Conservation (phyloP, 2,329 filamentous ascomycete genomes). For the Fusarium setosum region DNA sequence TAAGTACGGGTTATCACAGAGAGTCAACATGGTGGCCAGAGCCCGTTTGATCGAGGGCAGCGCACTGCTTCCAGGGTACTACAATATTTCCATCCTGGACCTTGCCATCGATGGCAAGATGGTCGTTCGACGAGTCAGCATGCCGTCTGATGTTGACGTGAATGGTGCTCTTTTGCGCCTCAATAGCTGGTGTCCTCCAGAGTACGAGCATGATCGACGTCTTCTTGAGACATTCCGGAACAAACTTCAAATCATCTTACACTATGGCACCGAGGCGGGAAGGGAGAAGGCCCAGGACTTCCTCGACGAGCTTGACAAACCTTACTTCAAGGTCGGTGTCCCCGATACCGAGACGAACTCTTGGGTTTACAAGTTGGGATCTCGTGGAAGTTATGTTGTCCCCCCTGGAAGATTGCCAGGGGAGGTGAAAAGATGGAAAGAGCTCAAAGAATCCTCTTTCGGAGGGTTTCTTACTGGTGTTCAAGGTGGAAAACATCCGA, state of each 20-base stretch:
- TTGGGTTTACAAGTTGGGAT: conserved; percentile 33
- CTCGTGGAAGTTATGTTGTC: conserved; percentile 12
- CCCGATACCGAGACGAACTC: conserved; percentile 10
- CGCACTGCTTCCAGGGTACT: conserved; percentile 33
- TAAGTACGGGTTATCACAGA: neutral
- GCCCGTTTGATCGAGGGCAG: conserved; percentile 29
- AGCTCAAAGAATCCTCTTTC: conserved; percentile 16
- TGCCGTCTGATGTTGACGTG: conserved; percentile 18
- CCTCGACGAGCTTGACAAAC: conserved; percentile 7
- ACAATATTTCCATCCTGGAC: conserved; percentile 26
- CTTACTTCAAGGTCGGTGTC: neutral
- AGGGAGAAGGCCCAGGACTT: conserved; percentile 8
- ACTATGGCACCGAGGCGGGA: conserved; percentile 3
- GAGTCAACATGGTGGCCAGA: conserved; percentile 32
- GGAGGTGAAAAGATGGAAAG: conserved; percentile 19
- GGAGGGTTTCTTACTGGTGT: conserved; percentile 15
- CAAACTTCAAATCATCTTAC: conserved; percentile 7
- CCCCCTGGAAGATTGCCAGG: conserved; percentile 27
- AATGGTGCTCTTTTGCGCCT: conserved; percentile 24
- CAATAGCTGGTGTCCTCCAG: conserved; percentile 26
- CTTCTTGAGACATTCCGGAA: conserved; percentile 9
- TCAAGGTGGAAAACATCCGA: conserved; percentile 19
- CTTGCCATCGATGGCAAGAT: conserved; percentile 29
- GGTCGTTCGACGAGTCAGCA: conserved; percentile 5
- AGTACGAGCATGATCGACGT: conserved; percentile 14